A percentile compares a stretch with the other conserved stretches of the same genome.
phyloP scores from a whole-genome alignment of 805 yeast species.

The Candida xiaguanensis region DNA sequence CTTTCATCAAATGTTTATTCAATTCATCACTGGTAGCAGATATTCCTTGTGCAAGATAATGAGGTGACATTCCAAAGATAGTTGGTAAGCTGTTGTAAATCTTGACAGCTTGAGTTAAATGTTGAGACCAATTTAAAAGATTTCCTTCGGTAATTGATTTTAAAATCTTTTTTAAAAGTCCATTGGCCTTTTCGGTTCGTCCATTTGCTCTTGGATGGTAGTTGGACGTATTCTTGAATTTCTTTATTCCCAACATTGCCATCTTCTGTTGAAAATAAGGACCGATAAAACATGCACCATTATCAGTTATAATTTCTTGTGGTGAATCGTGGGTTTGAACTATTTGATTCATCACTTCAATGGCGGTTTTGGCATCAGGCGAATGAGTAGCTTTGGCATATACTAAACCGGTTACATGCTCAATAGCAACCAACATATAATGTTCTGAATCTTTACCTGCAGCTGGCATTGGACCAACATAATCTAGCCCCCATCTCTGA shows the following conservation, averaged over 20 bases:
- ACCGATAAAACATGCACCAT: background rate
- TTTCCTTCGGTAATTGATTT: background rate
- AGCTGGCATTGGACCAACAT: background rate
- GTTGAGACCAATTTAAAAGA: background rate
- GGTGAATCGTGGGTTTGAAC: no score
- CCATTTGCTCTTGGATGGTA: background rate
- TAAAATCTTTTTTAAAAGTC: background rate
- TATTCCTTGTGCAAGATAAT: background rate
- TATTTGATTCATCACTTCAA: no score
- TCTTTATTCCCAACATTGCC: background rate
- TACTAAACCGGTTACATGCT: no score
- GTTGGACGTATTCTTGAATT: background rate
- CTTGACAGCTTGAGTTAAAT: background rate
- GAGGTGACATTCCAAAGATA: background rate
- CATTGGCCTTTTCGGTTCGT: background rate
- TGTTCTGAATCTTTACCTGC: background rate
- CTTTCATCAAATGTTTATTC: no score
- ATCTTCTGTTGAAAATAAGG: background rate
- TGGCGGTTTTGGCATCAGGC: no score
- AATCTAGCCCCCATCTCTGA: constrained; percentile 3
- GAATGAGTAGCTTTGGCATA: no score
- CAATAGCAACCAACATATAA: background rate
- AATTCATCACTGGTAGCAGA: no score
- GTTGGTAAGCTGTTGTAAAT: background rate
- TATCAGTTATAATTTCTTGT: background rate